Evolutionary conservation across 179 eudicot genomes (phyloP).

Genomic region (Silene coronaria): DNA sequence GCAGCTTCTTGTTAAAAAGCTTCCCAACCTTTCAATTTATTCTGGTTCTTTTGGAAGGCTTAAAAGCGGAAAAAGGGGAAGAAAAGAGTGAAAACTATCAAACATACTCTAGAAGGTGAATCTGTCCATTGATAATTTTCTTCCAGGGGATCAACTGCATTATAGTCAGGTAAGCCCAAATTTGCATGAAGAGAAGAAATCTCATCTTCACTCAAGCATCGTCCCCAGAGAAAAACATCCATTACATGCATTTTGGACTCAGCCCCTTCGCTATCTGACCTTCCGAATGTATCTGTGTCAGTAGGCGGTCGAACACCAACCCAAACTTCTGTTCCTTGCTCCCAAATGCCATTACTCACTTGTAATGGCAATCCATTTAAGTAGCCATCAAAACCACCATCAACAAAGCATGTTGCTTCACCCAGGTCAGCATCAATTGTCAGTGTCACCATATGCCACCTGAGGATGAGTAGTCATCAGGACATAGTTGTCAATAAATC

Average conservation of each 20-base stretch:
- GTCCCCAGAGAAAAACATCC: conserved; percentile 98
- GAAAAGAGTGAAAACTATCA: conserved; percentile 1
- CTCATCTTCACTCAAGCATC: conserved; percentile 96
- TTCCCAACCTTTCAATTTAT: not conserved
- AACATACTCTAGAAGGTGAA: conserved; percentile 80
- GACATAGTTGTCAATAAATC: conserved; percentile 5
- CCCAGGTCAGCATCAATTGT: conserved; percentile 92
- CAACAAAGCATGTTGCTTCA: conserved; percentile 89
- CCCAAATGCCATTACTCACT: conserved; percentile 69
- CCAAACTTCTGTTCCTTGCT: conserved; percentile 89
- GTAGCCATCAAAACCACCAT: conserved; percentile 86
- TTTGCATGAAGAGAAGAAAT: conserved; percentile 65
- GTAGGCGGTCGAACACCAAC: conserved; percentile 84
- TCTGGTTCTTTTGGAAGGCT: not conserved
- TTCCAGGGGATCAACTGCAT: conserved; percentile 65
- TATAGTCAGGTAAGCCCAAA: conserved; percentile 61
- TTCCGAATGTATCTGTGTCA: conserved; percentile 86
- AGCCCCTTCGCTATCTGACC: conserved; percentile 95
- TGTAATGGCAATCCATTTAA: conserved; percentile 66
- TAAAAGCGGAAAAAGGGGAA: not conserved
- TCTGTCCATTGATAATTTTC: conserved; percentile 94
- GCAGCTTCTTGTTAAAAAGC: conserved; percentile 1
- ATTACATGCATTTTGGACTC: conserved; percentile 91
- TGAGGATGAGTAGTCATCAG: conserved; percentile 26
- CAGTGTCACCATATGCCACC: conserved; percentile 96